A percentile compares a stretch with the other conserved stretches of the same genome.
phyloP scores from a whole-genome alignment of 2,329 filamentous ascomycete genomes.

The Arthrobotrys entomopaga region DNA sequence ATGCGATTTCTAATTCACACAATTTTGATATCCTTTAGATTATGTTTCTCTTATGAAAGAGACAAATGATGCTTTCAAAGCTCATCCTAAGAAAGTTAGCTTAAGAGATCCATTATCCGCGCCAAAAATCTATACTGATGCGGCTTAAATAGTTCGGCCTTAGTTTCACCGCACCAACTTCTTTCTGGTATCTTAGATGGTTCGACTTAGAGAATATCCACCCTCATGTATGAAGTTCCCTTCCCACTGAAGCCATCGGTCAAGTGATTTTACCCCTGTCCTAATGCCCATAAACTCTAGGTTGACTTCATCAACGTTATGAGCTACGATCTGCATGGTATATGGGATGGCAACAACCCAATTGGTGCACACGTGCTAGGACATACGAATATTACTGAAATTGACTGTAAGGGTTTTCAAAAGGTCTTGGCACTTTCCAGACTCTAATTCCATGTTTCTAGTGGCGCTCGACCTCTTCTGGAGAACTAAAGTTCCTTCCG shows the following conservation, averaged over 20 bases:
- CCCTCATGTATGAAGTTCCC: slow-evolving; percentile 34
- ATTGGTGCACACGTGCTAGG: slow-evolving; percentile 36
- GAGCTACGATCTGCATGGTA: slow-evolving; percentile 54
- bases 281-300: slow-evolving; percentile 21
- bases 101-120: slow-evolving; percentile 2
- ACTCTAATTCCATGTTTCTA: slow-evolving; percentile 23
- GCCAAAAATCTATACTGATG: slow-evolving; percentile 2
- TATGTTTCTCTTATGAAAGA: slow-evolving; percentile 46
- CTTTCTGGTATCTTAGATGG: slow-evolving; percentile 54
- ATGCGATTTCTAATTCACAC: background rate
- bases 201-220: slow-evolving; percentile 46
- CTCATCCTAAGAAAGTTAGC: slow-evolving; percentile 43
- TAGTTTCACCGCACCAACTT: slow-evolving; percentile 49
- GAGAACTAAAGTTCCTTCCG: slow-evolving; percentile 53
- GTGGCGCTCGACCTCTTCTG: slow-evolving; percentile 60
- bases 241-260: background rate
- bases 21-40: background rate
- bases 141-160: slow-evolving; percentile 27
- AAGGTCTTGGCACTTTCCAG: background rate
- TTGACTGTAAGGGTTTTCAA: slow-evolving; percentile 33
- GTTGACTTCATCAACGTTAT: slow-evolving; percentile 49
- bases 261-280: background rate
- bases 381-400: slow-evolving; percentile 57
- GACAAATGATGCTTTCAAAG: slow-evolving; percentile 16
- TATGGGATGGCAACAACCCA: slow-evolving; percentile 33